Evolutionary conservation across 257 asterid species (phyloP).

Genomic region (Craterostigma plantagineum): DNA sequence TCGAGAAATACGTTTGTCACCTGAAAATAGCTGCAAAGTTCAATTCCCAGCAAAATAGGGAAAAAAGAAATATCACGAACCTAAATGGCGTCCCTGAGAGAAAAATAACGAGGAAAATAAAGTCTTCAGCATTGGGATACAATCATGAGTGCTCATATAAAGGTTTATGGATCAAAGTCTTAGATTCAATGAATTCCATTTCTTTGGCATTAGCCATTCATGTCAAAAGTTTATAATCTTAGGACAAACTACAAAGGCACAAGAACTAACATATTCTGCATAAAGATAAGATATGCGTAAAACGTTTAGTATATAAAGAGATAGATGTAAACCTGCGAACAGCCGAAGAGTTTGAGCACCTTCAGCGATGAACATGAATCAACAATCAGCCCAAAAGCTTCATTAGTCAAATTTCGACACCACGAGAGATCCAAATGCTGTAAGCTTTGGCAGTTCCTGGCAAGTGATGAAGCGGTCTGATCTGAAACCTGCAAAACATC

Average conservation of each 20-base stretch:
- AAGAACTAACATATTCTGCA: neutral
- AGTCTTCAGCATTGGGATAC: too few species aligned
- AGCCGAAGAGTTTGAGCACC: constrained; percentile 70
- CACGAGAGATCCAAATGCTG: constrained; percentile 60
- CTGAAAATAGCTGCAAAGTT: constrained; percentile 19
- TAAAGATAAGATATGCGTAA: neutral
- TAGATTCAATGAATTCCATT: too few species aligned
- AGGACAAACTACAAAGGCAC: too few species aligned
- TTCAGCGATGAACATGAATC: constrained; percentile 56
- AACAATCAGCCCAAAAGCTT: constrained; percentile 78
- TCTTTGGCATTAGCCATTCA: too few species aligned
- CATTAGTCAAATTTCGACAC: constrained; percentile 71
- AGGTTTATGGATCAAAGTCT: too few species aligned
- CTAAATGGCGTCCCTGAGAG: too few species aligned
- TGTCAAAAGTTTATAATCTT: too few species aligned
- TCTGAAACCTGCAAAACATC: constrained; percentile 46
- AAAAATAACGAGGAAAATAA: too few species aligned
- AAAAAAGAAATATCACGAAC: neutral
- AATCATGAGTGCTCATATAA: too few species aligned
- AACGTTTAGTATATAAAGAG: neutral
- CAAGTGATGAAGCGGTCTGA: constrained; percentile 64
- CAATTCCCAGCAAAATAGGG: neutral
- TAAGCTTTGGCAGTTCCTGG: constrained; percentile 39
- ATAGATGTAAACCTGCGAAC: constrained; percentile 44
- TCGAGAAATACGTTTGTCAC: constrained; percentile 43